Evolutionary conservation across 1,139 yeast species (phyloP).

Genomic region (Debaryomyces singareniensis): DNA sequence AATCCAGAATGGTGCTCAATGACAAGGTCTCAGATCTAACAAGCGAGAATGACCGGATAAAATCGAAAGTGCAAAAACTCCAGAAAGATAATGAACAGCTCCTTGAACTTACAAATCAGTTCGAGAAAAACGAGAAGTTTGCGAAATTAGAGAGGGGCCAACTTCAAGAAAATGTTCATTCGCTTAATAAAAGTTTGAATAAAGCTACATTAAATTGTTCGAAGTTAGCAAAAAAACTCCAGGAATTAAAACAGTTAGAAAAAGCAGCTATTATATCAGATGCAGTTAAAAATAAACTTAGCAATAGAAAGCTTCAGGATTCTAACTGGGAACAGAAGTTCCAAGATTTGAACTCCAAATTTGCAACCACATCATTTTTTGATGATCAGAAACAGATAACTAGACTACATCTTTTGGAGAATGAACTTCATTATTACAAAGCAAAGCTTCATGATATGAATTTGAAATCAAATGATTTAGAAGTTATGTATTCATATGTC

Average conservation of each 20-base stretch:
- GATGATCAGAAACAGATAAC: conserved; percentile 3
- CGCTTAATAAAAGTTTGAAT: conserved; percentile 18
- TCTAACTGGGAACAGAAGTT: conserved; percentile 13
- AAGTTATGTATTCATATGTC: conserved; percentile 45
- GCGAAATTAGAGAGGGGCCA: conserved; percentile 15
- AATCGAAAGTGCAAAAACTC: conserved; percentile 8
- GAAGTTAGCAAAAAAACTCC: conserved; percentile 24
- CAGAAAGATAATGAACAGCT: conserved; percentile 9
- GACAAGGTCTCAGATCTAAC: conserved; percentile 14
- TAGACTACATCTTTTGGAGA: conserved; percentile 11
- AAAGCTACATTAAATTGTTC: conserved; percentile 24
- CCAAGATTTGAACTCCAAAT: conserved; percentile 10
- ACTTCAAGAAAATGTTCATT: conserved; percentile 15
- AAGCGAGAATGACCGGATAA: conserved; percentile 7
- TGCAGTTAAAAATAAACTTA: conserved; percentile 4
- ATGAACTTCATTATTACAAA: conserved; percentile 30
- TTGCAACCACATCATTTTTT: conserved; percentile 4
- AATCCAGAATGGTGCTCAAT: conserved; percentile 16
- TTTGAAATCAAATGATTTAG: conserved; percentile 41
- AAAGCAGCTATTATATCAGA: conserved; percentile 3
- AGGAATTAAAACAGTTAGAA: conserved; percentile 11
- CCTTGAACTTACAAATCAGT: conserved; percentile 8
- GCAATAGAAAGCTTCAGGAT: conserved; percentile 9
- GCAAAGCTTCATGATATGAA: conserved; percentile 33
- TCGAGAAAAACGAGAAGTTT: conserved; percentile 12